These are phyloP conservation scores for Rosellinia necatrix DNA, from an alignment of 2,329 filamentous ascomycete genomes.

Conservation along the genomic window DNA sequence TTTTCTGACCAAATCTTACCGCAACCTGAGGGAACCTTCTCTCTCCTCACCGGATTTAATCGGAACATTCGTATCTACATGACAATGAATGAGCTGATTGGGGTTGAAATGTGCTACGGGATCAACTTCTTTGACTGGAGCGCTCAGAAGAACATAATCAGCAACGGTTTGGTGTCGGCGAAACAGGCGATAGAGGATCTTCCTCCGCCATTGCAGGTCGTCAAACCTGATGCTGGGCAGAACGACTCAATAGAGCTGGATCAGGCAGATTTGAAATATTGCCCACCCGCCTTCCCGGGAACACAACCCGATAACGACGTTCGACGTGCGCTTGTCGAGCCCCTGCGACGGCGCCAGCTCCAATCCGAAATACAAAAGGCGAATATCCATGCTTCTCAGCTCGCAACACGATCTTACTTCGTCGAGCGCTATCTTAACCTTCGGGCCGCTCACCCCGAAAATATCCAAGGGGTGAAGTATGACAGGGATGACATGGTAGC, in stretches of 20 bases:
- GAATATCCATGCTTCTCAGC: conserved; percentile 82
- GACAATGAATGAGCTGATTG: conserved; percentile 78
- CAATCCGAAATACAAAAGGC: conserved; percentile 92
- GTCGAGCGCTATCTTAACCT: conserved; percentile 86
- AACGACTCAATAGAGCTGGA: conserved; percentile 42
- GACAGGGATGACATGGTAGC: conserved; percentile 66
- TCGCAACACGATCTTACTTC: conserved; percentile 81
- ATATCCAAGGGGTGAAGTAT: conserved; percentile 33
- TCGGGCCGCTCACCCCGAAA: conserved; percentile 63
- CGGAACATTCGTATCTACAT: conserved; percentile 77
- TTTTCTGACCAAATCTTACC: conserved; percentile 70
- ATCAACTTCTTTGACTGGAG: conserved; percentile 77
- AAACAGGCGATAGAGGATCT: conserved; percentile 71
- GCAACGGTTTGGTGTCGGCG: conserved; percentile 70
- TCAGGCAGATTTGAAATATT: conserved; percentile 56
- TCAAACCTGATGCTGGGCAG: conserved; percentile 51
- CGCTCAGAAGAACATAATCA: conserved; percentile 74
- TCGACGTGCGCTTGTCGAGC: conserved; percentile 53
- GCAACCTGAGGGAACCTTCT: conserved; percentile 70
- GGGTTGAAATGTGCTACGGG: conserved; percentile 82
- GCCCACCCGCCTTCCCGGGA: conserved; percentile 54
- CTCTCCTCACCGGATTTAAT: conserved; percentile 80
- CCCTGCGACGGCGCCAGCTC: conserved; percentile 58
- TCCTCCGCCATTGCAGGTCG: conserved; percentile 67
- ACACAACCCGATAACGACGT: conserved; percentile 55